phyloP scores from a whole-genome alignment of 2,329 filamentous ascomycete species.

The Talaromyces sp. region DNA sequence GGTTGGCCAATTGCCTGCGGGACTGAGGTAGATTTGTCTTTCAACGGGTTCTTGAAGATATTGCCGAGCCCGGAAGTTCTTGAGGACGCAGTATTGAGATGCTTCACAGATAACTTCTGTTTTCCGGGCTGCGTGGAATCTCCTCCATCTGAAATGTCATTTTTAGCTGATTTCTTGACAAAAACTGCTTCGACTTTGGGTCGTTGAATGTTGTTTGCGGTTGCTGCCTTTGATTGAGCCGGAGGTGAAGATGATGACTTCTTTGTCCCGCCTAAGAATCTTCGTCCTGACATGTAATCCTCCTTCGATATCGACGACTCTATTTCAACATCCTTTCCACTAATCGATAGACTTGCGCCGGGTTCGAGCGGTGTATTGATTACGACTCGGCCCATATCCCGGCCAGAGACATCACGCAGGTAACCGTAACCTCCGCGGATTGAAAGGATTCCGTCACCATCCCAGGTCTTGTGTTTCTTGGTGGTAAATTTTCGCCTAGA shows the following conservation, averaged over 20 bases:
- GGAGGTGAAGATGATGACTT: slow-evolving; percentile 17
- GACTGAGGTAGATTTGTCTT: slow-evolving; percentile 47
- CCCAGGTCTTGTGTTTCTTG: slow-evolving; percentile 74
- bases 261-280: slow-evolving; percentile 18
- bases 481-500: slow-evolving; percentile 60
- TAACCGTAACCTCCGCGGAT: slow-evolving; percentile 52
- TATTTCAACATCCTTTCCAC: slow-evolving; percentile 64
- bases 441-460: slow-evolving; percentile 62
- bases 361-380: slow-evolving; percentile 53
- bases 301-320: slow-evolving; percentile 55
- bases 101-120: slow-evolving; percentile 25
- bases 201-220: not conserved
- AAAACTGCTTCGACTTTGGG: not conserved
- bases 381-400: slow-evolving; percentile 54
- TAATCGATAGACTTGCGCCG: slow-evolving; percentile 56
- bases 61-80: slow-evolving; percentile 36
- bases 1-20: slow-evolving; percentile 43
- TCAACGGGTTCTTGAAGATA: slow-evolving; percentile 58
- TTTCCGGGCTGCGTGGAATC: slow-evolving; percentile 20
- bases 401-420: slow-evolving; percentile 58
- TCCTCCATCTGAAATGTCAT: slow-evolving; percentile 17
- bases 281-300: slow-evolving; percentile 46
- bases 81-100: slow-evolving; percentile 30
- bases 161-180: not conserved
- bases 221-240: not conserved